Evolutionary conservation across 2,329 filamentous ascomycete genomes (phyloP).

Genomic region (Botryosphaeria dothidea): DNA sequence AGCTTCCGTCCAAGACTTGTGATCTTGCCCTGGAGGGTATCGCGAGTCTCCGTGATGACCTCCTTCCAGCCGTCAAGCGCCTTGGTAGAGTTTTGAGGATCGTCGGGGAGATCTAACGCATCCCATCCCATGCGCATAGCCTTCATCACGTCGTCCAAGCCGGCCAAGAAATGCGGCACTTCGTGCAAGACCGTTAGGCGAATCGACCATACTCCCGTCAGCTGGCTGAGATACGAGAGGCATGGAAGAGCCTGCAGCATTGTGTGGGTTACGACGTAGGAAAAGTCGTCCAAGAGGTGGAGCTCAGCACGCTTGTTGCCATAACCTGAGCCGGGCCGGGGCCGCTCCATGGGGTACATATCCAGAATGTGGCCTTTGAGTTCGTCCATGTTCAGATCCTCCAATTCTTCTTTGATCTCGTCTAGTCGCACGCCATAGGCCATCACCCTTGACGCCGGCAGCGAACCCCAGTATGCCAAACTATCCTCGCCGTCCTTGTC

Average conservation of each 20-base stretch:
- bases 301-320: conserved; percentile 48
- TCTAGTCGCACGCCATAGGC: conserved; percentile 73
- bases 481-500: conserved; percentile 20
- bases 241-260: conserved; percentile 86
- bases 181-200: conserved; percentile 74
- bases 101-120: conserved; percentile 50
- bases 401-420: conserved; percentile 69
- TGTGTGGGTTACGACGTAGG: conserved; percentile 85
- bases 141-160: conserved; percentile 64
- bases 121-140: conserved; percentile 69
- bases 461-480: conserved; percentile 65
- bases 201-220: conserved; percentile 77
- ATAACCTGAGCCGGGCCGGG: conserved; percentile 44
- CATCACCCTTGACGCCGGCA: conserved; percentile 64
- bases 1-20: conserved; percentile 69
- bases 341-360: conserved; percentile 62
- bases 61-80: conserved; percentile 37
- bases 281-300: conserved; percentile 81
- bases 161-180: conserved; percentile 67
- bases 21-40: conserved; percentile 68
- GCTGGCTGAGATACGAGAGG: conserved; percentile 68
- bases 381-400: conserved; percentile 75
- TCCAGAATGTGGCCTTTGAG: conserved; percentile 86
- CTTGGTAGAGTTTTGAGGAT: conserved; percentile 30
- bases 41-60: conserved; percentile 56